phyloP scores from a whole-genome alignment of 495 filamentous ascomycete genomes.

The Neurospora cerealis region DNA sequence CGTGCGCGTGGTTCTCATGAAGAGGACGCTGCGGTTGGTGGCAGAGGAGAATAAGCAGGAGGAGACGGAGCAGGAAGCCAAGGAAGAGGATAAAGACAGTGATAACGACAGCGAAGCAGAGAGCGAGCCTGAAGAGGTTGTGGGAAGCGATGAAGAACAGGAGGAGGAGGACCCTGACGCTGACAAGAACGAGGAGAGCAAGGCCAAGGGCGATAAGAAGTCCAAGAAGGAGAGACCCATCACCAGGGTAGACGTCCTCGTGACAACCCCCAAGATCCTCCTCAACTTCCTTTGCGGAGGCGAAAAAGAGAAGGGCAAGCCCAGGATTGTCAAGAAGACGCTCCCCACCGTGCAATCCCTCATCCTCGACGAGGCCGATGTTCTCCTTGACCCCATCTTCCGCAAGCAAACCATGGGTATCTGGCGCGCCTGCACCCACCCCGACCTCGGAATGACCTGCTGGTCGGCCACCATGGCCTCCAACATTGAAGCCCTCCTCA shows the following conservation, averaged over 20 bases:
- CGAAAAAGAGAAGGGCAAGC: slow-evolving; percentile 10
- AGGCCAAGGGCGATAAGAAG: background rate
- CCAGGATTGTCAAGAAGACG: slow-evolving; percentile 26
- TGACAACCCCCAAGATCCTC: slow-evolving; percentile 76
- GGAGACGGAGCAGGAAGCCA: slow-evolving; percentile 32
- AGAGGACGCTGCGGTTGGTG: slow-evolving; percentile 67
- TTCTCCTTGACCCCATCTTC: slow-evolving; percentile 85
- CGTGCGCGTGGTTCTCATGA: slow-evolving; percentile 72
- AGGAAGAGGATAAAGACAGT: slow-evolving; percentile 21
- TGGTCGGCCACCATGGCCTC: slow-evolving; percentile 98
- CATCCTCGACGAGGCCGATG: slow-evolving; percentile 89
- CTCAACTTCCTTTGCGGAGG: slow-evolving; percentile 58
- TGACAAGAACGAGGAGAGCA: slow-evolving; percentile 21
- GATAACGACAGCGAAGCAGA: slow-evolving; percentile 8
- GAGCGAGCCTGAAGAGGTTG: slow-evolving; percentile 20
- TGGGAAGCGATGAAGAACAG: slow-evolving; percentile 15
- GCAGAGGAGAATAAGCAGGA: slow-evolving; percentile 30
- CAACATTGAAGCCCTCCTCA: slow-evolving; percentile 69
- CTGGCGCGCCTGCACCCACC: slow-evolving; percentile 65
- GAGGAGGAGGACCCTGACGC: slow-evolving; percentile 27
- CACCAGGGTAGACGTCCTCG: slow-evolving; percentile 71
- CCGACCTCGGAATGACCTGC: slow-evolving; percentile 58
- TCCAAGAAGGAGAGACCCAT: slow-evolving; percentile 26
- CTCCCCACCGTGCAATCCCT: slow-evolving; percentile 59
- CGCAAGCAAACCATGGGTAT: slow-evolving; percentile 79